These are phyloP conservation scores for Aegilops bicornis DNA, from an alignment of 176 grass and related monocot genomes.

Conservation along the genomic window DNA sequence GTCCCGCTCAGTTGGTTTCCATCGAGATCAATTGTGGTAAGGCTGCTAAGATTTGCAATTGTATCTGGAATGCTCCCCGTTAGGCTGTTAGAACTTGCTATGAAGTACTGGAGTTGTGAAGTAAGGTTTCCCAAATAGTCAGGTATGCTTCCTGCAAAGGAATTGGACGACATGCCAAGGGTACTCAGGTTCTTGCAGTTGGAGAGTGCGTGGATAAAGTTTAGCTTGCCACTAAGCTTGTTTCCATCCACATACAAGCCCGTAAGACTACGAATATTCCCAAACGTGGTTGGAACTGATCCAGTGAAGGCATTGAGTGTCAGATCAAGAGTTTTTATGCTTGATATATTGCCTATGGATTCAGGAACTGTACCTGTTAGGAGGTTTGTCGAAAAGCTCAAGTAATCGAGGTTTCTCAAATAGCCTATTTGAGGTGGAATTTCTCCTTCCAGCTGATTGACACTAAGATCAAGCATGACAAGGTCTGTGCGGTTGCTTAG, in stretches of 20 bases:
- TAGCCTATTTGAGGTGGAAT: conserved; percentile 3
- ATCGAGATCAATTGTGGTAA: not conserved
- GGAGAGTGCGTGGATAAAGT: not conserved
- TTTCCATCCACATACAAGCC: not conserved
- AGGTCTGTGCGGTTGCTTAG: not conserved
- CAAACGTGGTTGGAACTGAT: not conserved
- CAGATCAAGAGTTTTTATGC: not conserved
- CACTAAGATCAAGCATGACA: conserved; percentile 5
- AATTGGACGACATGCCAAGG: not conserved
- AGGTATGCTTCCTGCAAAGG: conserved; percentile 8
- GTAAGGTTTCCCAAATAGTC: conserved; percentile 13
- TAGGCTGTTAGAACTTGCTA: conserved; percentile 5
- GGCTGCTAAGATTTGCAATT: conserved; percentile 6
- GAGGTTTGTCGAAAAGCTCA: not conserved
- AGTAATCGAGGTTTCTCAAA: conserved; percentile 6
- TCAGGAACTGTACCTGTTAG: conserved; percentile 7
- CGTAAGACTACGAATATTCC: not conserved
- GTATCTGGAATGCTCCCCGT: conserved; percentile 9
- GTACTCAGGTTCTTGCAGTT: conserved; percentile 5
- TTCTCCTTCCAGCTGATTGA: not conserved
- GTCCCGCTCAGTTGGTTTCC: conserved; percentile 3
- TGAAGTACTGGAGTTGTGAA: conserved; percentile 3
- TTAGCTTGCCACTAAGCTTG: not conserved
- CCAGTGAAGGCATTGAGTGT: conserved; percentile 15
- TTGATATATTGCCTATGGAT: conserved; percentile 6